phyloP scores from a whole-genome alignment of 2,329 filamentous ascomycete species.

The Cercospora citrullina region DNA sequence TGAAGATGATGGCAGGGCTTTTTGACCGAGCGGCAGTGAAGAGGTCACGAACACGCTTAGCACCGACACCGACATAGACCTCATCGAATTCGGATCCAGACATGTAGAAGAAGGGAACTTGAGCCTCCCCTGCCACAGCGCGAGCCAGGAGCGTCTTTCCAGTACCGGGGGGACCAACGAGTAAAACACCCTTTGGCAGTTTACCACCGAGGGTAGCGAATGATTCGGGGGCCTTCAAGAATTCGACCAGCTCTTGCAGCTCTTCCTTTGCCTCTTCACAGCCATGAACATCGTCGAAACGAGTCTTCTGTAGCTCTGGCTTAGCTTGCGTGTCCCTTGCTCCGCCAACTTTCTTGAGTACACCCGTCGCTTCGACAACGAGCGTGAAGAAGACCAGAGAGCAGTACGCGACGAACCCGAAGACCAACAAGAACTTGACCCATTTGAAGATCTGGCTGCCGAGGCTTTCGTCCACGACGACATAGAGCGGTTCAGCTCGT shows the following conservation, averaged over 20 bases:
- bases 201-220: constrained; percentile 95
- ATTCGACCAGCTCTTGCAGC: constrained; percentile 93
- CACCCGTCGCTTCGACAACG: constrained; percentile 75
- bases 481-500: constrained; percentile 86
- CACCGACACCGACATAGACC: constrained; percentile 94
- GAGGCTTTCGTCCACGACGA: constrained; percentile 89
- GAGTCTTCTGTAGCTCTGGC: constrained; percentile 85
- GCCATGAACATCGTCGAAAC: constrained; percentile 91
- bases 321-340: constrained; percentile 79
- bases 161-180: constrained; percentile 93
- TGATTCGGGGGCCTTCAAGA: constrained; percentile 86
- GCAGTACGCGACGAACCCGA: constrained; percentile 76
- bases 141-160: constrained; percentile 95
- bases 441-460: constrained; percentile 81
- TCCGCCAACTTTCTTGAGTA: constrained; percentile 75
- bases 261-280: constrained; percentile 99
- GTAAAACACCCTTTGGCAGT: constrained; percentile 91
- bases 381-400: constrained; percentile 77
- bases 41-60: constrained; percentile 93
- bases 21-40: constrained; percentile 80
- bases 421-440: constrained; percentile 82
- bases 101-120: constrained; percentile 99
- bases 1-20: constrained; percentile 90
- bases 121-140: constrained; percentile 93
- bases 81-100: constrained; percentile 98